Conservation (phyloP, 805 yeast genomes). For the Sugiyamaella boreocaroliniensis region DNA sequence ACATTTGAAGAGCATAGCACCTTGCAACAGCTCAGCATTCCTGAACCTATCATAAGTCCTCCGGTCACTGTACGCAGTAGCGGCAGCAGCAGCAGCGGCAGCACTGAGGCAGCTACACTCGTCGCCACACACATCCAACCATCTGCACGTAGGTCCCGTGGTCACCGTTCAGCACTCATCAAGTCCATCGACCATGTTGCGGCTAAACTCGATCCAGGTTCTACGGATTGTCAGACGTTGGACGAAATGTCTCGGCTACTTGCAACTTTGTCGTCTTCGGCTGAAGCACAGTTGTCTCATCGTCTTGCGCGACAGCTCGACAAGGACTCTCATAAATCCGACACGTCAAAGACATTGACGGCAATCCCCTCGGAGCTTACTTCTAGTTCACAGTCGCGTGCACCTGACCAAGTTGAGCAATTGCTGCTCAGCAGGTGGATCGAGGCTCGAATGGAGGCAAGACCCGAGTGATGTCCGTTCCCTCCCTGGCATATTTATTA, state of each 20-base stretch:
- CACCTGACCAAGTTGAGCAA: slow-evolving; percentile 35
- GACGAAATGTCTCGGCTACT: slow-evolving; percentile 1
- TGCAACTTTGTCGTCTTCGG: slow-evolving; percentile 10
- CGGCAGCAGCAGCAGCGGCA: not conserved
- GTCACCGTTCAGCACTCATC: not conserved
- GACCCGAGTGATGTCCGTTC: not conserved
- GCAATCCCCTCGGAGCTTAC: not conserved
- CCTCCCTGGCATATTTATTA: not conserved
- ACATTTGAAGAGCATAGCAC: not conserved
- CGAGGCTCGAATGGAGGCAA: not conserved
- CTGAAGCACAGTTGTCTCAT: slow-evolving; percentile 17
- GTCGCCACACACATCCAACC: not conserved
- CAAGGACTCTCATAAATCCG: not conserved
- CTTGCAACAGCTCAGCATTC: not conserved
- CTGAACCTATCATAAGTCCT: not conserved
- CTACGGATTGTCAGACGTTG: slow-evolving; percentile 1
- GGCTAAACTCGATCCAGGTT: slow-evolving; percentile 7
- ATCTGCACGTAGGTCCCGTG: not conserved
- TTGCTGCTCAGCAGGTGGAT: slow-evolving; percentile 46
- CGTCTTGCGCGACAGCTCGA: slow-evolving; percentile 13
- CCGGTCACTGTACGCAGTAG: not conserved
- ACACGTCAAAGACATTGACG: not conserved
- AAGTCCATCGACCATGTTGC: slow-evolving; percentile 10
- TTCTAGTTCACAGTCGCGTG: slow-evolving; percentile 1
- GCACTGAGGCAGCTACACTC: not conserved